A percentile compares a stretch with the other conserved stretches of the same genome.
These are phyloP conservation scores for Bidens hawaiensis DNA, from an alignment of 140 eudicot species.

Conservation along the genomic window DNA sequence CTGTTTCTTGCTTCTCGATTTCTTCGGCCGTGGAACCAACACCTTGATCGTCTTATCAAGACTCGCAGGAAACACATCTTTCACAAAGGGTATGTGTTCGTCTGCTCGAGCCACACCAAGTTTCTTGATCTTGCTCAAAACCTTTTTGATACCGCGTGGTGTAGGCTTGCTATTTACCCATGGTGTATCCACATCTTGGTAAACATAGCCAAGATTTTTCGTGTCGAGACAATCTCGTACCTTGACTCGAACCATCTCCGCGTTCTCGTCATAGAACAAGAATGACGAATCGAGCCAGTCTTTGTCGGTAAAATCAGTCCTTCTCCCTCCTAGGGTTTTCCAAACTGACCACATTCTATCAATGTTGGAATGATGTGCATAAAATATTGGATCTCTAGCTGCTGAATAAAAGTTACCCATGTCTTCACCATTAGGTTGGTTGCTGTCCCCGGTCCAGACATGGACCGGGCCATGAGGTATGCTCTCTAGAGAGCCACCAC, in stretches of 20 bases:
- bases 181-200: constrained; percentile 40
- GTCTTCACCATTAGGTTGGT: constrained; percentile 40
- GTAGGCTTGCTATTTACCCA: constrained; percentile 41
- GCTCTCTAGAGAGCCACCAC: constrained; percentile 38
- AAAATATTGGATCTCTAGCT: constrained; percentile 47
- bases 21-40: constrained; percentile 39
- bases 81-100: constrained; percentile 23
- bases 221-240: constrained; percentile 47
- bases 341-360: constrained; percentile 57
- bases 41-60: constrained; percentile 36
- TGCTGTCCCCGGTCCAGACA: constrained; percentile 44
- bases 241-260: constrained; percentile 41
- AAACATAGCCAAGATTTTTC: constrained; percentile 40
- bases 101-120: constrained; percentile 31
- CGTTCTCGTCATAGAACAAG: constrained; percentile 48
- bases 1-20: constrained; percentile 36
- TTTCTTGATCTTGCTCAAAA: constrained; percentile 28
- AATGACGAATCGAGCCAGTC: constrained; percentile 51
- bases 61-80: constrained; percentile 31
- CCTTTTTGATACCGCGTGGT: constrained; percentile 35
- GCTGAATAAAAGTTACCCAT: constrained; percentile 60
- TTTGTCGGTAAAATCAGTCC: constrained; percentile 32
- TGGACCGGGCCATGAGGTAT: constrained; percentile 50
- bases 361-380: constrained; percentile 48
- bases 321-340: constrained; percentile 34